Base-by-base conservation (phyloP, 2,329 filamentous ascomycete species). In the Fusarium robinianum region DNA sequence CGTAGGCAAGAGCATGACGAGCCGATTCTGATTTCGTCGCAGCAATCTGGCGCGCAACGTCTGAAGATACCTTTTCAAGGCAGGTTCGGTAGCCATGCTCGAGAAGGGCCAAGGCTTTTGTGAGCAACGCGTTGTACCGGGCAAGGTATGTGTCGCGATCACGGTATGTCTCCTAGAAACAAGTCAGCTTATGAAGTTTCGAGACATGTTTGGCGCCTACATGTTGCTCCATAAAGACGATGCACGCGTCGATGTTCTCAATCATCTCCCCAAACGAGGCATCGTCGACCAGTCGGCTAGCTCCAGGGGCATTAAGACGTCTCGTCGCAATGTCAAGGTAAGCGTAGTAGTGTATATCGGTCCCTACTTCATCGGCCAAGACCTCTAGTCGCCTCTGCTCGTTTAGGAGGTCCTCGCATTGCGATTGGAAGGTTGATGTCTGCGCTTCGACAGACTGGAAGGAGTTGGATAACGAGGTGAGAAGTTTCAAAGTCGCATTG, bases 271-370 rank as follows among this genome's bases (percentile, higher is more conserved):
- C 84, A 63, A 97, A 96, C 30, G 88, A 87, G 36, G 86, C 84
- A 43, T 86, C 85, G 31, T 91, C 87, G 11, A 96, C 91, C 41
- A 96, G 77, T 44, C 86, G 90, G 34, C 88, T 85, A 14, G 92
- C 91, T 1, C 91, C 90, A 0, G 94, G 91, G 1, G 91, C 91
- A 72, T 97, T 97, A 45, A 99, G 80, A 10, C 90, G 81, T 41
- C 91, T 81, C 0, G 90, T 96, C 48, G 92, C 90, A 32, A 86
- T 90, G 53, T 99, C 94, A 5, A 99, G 78, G 63, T 96, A 96
- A 14, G 87, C 83, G 67, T 99, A 99, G 69, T 95, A 96, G 63
- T 91, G 85, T n/a, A 96, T 74, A 58, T 96, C 95, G 16, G 88
- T 87, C 17, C 88, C 86, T 43, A 99, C 86, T 46, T 90, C 85